A percentile compares a stretch with the other conserved stretches of the same genome.
These are phyloP conservation scores for Hamigera avellanea DNA, from an alignment of 495 filamentous ascomycete genomes.

Conservation along the genomic window DNA sequence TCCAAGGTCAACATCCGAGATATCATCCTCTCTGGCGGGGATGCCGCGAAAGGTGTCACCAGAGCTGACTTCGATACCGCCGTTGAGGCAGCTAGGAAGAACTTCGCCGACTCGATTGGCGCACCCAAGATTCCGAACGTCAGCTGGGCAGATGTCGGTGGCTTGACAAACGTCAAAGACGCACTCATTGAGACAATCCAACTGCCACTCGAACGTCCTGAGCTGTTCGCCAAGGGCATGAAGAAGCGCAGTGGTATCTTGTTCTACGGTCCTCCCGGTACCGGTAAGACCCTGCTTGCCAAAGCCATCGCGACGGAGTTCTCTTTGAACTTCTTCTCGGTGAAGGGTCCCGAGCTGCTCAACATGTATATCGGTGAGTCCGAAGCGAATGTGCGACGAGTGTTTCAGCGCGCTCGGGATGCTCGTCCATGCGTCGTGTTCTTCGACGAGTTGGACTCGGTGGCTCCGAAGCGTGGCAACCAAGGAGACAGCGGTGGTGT, in stretches of 20 bases:
- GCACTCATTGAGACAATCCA: constrained; percentile 96
- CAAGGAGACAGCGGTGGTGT: constrained; percentile 97
- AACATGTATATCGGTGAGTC: constrained; percentile 99
- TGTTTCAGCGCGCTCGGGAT: constrained; percentile 90
- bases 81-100: constrained; percentile 89
- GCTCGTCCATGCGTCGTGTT: constrained; percentile 97
- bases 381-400: constrained; percentile 90
- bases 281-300: constrained; percentile 90
- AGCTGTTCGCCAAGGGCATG: constrained; percentile 96
- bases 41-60: constrained; percentile 63
- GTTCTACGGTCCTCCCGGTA: constrained; percentile 95
- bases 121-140: constrained; percentile 98
- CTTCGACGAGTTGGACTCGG: constrained; percentile 95
- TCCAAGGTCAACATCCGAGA: constrained; percentile 57
- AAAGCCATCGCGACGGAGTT: constrained; percentile 98
- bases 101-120: constrained; percentile 94
- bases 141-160: constrained; percentile 91
- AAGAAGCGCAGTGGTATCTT: constrained; percentile 96
- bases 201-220: constrained; percentile 80
- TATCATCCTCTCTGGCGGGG: constrained; percentile 80
- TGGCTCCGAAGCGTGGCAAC: constrained; percentile 94
- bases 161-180: constrained; percentile 85
- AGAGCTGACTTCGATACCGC: constrained; percentile 81
- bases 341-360: constrained; percentile 93
- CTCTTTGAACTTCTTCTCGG: constrained; percentile 96